Evolutionary conservation across 495 filamentous ascomycete genomes (phyloP).

Genomic region (Endocarpon pusillum): DNA sequence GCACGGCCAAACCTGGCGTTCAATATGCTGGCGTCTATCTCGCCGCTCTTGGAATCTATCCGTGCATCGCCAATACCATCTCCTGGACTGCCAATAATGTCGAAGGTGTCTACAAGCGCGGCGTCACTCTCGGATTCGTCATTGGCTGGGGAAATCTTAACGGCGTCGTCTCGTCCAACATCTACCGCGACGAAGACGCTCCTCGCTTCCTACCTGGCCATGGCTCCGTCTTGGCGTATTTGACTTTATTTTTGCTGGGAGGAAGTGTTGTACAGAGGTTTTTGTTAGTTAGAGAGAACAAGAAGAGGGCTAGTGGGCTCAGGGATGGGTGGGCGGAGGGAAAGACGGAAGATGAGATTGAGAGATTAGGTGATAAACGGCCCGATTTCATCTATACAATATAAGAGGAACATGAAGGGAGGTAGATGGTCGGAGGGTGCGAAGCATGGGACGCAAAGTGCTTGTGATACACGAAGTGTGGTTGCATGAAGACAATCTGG

Average conservation of each 20-base stretch:
- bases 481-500: no score
- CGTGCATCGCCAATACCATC: constrained; percentile 81
- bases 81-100: constrained; percentile 80
- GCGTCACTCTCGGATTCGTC: constrained; percentile 69
- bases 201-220: constrained; percentile 42
- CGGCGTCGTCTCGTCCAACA: constrained; percentile 68
- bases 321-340: constrained; percentile 46
- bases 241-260: constrained; percentile 39
- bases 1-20: constrained; percentile 36
- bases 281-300: constrained; percentile 29
- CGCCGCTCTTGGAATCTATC: constrained; percentile 80
- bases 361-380: constrained; percentile 43
- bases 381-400: constrained; percentile 70
- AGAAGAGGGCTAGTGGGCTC: constrained; percentile 35
- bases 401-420: no score
- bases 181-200: constrained; percentile 35
- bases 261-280: constrained; percentile 47
- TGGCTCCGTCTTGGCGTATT: constrained; percentile 40
- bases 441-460: no score
- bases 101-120: constrained; percentile 86
- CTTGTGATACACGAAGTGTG: no score
- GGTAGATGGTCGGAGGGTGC: constrained; percentile 2
- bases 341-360: constrained; percentile 17
- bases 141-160: constrained; percentile 92
- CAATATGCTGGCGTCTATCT: constrained; percentile 78